Percentiles rank a stretch among this genome's conserved stretches.
phyloP scores from a whole-genome alignment of 1,139 yeast species.

The Kodamaea anthophila region DNA sequence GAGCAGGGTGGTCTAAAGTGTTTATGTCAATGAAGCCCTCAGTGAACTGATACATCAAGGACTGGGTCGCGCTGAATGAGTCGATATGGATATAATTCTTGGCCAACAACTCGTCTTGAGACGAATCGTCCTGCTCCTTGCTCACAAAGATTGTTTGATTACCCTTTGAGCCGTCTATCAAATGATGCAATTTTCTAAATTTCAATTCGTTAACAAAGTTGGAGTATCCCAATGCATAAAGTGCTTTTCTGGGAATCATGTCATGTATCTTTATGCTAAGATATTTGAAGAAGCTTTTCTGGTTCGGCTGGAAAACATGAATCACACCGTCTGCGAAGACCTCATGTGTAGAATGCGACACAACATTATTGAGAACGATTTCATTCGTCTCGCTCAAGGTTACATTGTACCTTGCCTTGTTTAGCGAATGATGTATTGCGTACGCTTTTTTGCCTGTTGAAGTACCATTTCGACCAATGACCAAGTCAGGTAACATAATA shows the following conservation, averaged over 20 bases:
- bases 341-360: conserved; percentile 30
- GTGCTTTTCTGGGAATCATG: conserved; percentile 66
- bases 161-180: conserved; percentile 48
- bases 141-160: conserved; percentile 59
- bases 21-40: conserved; percentile 39
- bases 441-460: conserved; percentile 1
- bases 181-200: conserved; percentile 50
- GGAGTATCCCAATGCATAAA: conserved; percentile 64
- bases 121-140: conserved; percentile 35
- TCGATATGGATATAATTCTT: not conserved
- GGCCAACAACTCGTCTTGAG: conserved; percentile 16
- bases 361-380: conserved; percentile 12
- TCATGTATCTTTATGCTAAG: conserved; percentile 23
- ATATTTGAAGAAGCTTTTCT: conserved; percentile 23
- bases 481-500: conserved; percentile 22
- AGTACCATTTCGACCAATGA: conserved; percentile 30
- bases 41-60: conserved; percentile 61
- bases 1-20: conserved; percentile 6
- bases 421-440: conserved; percentile 4
- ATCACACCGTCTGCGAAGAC: conserved; percentile 55
- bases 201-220: conserved; percentile 65
- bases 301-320: conserved; percentile 41
- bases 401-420: conserved; percentile 8
- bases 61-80: conserved; percentile 30
- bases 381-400: conserved; percentile 5